phyloP scores from a whole-genome alignment of 257 asterid species.

The Jasminum sambac region DNA sequence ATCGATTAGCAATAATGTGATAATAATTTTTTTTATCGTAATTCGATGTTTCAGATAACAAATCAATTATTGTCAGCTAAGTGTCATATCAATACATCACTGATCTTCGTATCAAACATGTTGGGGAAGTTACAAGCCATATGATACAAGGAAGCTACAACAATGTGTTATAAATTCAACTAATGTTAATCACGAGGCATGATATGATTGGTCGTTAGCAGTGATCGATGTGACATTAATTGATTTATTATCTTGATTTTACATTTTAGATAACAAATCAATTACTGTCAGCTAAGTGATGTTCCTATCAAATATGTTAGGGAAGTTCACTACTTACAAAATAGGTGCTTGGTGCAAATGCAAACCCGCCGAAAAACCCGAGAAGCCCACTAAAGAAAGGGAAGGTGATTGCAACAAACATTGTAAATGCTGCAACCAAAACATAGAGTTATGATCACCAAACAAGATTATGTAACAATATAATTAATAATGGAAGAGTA shows the following conservation, averaged over 20 bases:
- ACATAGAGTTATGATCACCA: background rate
- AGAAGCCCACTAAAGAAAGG: conserved; percentile 28
- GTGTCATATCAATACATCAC: no score
- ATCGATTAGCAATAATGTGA: no score
- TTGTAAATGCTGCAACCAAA: conserved; percentile 22
- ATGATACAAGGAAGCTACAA: background rate
- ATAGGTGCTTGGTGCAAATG: conserved; percentile 21
- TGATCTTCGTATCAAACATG: no score
- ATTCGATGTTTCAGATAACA: no score
- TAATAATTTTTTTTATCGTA: no score
- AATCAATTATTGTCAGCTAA: no score
- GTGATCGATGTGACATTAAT: background rate
- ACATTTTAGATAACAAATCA: no score
- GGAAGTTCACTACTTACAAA: background rate
- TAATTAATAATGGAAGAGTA: background rate
- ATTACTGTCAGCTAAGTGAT: background rate
- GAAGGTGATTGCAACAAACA: conserved; percentile 19
- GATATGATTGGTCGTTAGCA: background rate
- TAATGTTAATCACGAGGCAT: background rate
- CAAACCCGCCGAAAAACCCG: conserved; percentile 28
- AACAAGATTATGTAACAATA: background rate
- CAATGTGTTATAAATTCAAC: background rate
- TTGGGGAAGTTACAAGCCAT: background rate
- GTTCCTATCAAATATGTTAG: no score
- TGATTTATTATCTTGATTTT: no score